Conservation (phyloP, 495 filamentous ascomycete genomes). For the Neurospora sp. region DNA sequence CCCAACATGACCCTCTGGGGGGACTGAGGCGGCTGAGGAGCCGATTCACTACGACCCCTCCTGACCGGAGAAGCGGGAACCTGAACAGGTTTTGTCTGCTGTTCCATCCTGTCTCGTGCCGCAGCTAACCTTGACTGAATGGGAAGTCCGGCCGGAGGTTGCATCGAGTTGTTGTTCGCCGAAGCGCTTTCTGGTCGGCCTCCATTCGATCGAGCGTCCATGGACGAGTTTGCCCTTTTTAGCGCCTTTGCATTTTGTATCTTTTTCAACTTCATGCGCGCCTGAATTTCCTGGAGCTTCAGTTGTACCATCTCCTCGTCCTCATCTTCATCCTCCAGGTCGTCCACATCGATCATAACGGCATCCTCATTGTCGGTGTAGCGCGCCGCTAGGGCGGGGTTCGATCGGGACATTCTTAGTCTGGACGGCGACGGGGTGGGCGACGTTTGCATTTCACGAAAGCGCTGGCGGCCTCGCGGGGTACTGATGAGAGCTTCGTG, state of each 20-base stretch:
- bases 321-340: slow-evolving; percentile 56
- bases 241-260: slow-evolving; percentile 52
- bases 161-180: background rate
- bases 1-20: slow-evolving; percentile 74
- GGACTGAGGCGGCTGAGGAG: slow-evolving; percentile 46
- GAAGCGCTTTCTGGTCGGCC: slow-evolving; percentile 7
- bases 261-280: slow-evolving; percentile 79
- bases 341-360: slow-evolving; percentile 29
- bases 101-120: slow-evolving; percentile 19
- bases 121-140: slow-evolving; percentile 16
- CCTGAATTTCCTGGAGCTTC: slow-evolving; percentile 75
- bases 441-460: slow-evolving; percentile 49
- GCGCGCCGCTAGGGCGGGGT: slow-evolving; percentile 11
- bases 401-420: slow-evolving; percentile 12
- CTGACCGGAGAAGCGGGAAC: slow-evolving; percentile 73
- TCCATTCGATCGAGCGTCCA: slow-evolving; percentile 6
- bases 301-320: slow-evolving; percentile 85
- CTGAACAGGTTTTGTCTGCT: slow-evolving; percentile 45
- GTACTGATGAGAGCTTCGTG: slow-evolving; percentile 75
- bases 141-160: slow-evolving; percentile 1
- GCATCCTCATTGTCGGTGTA: slow-evolving; percentile 21
- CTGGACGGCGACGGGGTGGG: slow-evolving; percentile 53
- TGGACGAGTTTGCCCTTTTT: slow-evolving; percentile 15
- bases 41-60: slow-evolving; percentile 28
- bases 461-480: slow-evolving; percentile 62